Base-by-base conservation (phyloP, 1,284 basidiomycete genomes). In the Sporisorium graminicola region DNA sequence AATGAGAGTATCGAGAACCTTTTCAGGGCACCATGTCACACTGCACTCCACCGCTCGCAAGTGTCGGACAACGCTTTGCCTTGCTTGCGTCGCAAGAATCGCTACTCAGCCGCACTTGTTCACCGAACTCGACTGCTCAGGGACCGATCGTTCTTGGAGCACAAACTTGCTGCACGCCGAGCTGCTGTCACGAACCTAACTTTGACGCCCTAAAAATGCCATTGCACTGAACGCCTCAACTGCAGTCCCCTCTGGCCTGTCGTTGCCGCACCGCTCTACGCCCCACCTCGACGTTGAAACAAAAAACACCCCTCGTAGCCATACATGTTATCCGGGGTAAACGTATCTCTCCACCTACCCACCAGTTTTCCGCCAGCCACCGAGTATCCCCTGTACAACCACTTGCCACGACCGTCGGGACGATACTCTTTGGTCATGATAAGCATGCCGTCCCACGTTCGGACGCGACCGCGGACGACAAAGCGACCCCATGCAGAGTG, bases 401-500 rank as follows among this genome's bases (percentile, higher is more conserved):
- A 89, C 70, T 87, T 86, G 35, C 88, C 88, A 20, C 88, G 74
- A 9, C 87, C 87, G 59, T 88, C 87, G 13, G 87, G 87, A 73
- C 87, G 67, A 70, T 89, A 89, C 73, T 88, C 87, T 71, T 89
- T 89, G 67, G 88, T 86, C 50, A 89, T 80, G 54, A 85, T 86
- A 37, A 87, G 82, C 86, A 89, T 86, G 5, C 88, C 88, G 72
- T 89, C 88, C 88, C 88, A 89, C 13, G 82, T 76, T 24, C 88
- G 78, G 0, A 89, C 87, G 35, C 87, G 80, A 4, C 88, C 88
- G 26, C 86, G 85, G 12, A 89, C 81, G 22, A 87, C 82, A 74
- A 89, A 89, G 29, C 86, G 81, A 7, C 88, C 88, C 88, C 88
- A 89, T 2, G 88, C 88, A 12, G 86, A 87, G 78, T 89, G 88